Evolutionary conservation across 768 basidiomycete genomes (phyloP).

Genomic region (Nidula microcarpa): DNA sequence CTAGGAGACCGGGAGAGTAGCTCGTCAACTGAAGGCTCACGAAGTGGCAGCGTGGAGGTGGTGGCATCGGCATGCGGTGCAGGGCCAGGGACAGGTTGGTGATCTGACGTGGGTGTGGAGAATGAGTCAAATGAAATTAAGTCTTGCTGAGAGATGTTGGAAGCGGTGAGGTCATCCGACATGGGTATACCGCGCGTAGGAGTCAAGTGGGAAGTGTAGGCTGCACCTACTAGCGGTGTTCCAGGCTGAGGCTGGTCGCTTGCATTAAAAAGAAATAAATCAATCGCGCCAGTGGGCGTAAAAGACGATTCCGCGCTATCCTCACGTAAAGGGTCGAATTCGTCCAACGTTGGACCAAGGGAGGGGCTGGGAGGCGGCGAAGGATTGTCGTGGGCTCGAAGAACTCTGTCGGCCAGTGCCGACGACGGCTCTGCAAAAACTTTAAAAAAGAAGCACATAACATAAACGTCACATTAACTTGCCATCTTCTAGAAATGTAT

Average conservation of each 20-base stretch:
- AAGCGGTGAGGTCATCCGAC: background rate
- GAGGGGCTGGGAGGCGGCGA: conserved; percentile 46
- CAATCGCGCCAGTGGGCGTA: too few species aligned
- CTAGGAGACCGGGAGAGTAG: conserved; percentile 15
- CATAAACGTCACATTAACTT: conserved; percentile 17
- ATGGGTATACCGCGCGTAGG: background rate
- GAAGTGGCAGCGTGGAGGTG: too few species aligned
- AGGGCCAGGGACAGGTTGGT: too few species aligned
- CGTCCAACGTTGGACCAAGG: background rate
- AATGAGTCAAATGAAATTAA: conserved; percentile 36
- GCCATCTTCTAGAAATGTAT: conserved; percentile 40
- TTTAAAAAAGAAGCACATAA: conserved; percentile 2
- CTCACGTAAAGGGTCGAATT: background rate
- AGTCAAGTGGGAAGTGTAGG: background rate
- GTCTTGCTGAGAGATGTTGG: conserved; percentile 5
- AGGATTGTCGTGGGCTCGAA: conserved; percentile 72
- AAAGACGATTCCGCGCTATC: too few species aligned
- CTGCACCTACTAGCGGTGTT: too few species aligned
- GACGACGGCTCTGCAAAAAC: conserved; percentile 57
- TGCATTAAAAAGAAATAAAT: too few species aligned
- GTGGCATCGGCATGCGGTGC: too few species aligned
- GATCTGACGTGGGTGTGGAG: conserved; percentile 16
- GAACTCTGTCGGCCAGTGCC: conserved; percentile 59
- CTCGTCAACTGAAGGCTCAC: conserved; percentile 20
- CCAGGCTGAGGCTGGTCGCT: too few species aligned